phyloP scores from a whole-genome alignment of 2,329 filamentous ascomycete species.

The Exophiala spinifera region DNA sequence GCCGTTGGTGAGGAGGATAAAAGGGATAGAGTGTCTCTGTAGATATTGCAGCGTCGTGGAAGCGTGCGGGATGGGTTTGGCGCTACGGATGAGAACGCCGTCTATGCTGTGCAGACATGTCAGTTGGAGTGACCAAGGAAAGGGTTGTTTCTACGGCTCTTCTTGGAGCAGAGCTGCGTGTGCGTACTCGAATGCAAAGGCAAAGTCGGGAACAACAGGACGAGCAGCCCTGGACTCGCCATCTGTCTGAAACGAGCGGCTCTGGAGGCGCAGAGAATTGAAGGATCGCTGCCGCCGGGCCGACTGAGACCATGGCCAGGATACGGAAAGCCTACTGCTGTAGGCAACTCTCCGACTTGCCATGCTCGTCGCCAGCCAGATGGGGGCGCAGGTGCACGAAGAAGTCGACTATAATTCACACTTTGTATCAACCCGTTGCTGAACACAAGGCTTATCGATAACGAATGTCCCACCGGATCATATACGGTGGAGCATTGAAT shows the following conservation, averaged over 20 bases:
- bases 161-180: too few relatives aligned
- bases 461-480: background rate
- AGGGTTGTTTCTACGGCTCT: too few relatives aligned
- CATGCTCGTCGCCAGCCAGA: background rate
- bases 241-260: constrained; percentile 6
- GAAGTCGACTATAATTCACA: background rate
- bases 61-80: constrained; percentile 75
- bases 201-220: constrained; percentile 27
- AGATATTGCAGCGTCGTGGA: constrained; percentile 70
- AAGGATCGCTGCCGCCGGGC: background rate
- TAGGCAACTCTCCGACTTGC: constrained; percentile 9
- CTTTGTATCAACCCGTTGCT: background rate
- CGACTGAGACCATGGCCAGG: background rate
- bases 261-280: background rate
- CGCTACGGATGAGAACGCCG: constrained; percentile 85
- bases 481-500: too few relatives aligned
- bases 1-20: constrained; percentile 93
- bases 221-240: background rate
- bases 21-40: constrained; percentile 73
- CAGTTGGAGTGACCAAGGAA: background rate
- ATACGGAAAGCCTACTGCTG: constrained; percentile 8
- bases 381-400: background rate
- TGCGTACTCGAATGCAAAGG: constrained; percentile 30
- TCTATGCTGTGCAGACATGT: constrained; percentile 63
- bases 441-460: background rate